Evolutionary conservation across 176 grass and related monocot species (phyloP), one percentile per base, ranked within the genome.

Genomic region (Oropetium thomaeum): DNA sequence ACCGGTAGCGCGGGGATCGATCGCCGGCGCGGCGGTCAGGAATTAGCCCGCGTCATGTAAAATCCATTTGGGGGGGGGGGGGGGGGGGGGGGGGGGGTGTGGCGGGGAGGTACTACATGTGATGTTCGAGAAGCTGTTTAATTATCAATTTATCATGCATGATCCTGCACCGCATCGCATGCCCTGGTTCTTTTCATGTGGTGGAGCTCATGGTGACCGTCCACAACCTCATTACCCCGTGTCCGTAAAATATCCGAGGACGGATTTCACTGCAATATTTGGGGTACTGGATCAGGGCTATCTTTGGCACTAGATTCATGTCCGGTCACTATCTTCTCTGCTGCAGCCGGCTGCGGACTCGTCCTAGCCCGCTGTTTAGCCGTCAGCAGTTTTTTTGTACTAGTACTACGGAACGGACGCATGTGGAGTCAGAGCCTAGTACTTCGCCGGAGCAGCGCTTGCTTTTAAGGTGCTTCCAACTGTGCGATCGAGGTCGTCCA

Each of bases 401-500:
- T n/a, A n/a, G n/a, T n/a, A n/a, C n/a, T n/a, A n/a, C n/a, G n/a
- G n/a, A n/a, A n/a, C 1, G 53, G 22, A 54, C 51, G 7, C n/a
- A 17, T 19, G 51, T 25, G 51, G n/a, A 4, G 51, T 17, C 71
- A 29, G 29, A 54, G 20, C 31, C 34, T 41, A 2, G 52, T n/a
- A n/a, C n/a, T n/a, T n/a, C n/a, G 17, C 22, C 13, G 52, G 51
- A 57, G 55, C 22, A 54, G 51, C n/a, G n/a, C n/a, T n/a, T n/a
- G n/a, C n/a, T n/a, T n/a, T n/a, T n/a, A n/a, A n/a, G n/a, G n/a
- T 47, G 41, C 66, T 49, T 35, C 30, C 69, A 71, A 52, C 68
- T 34, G 44, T 32, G 15, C 27, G n/a, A n/a, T n/a, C n/a, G 67
- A 29, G 14, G 9, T 28, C 20, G 27, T n/a, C n/a, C n/a, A 31